Base-by-base conservation (phyloP, 1,139 yeast species). In the Pichia cactophila region DNA sequence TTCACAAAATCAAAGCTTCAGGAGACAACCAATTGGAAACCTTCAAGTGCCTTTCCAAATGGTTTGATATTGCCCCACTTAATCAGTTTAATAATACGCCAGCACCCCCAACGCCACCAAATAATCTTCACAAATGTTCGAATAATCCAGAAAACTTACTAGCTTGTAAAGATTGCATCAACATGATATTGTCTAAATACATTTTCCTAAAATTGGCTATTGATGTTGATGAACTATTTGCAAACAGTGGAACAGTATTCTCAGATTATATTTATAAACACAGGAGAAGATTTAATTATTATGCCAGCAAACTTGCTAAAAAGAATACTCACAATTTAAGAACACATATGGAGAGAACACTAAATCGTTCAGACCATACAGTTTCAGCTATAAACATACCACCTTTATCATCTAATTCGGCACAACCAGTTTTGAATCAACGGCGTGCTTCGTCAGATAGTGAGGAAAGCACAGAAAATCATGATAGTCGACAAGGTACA, bases 41-140 rank as follows among this genome's bases (percentile, higher is more conserved):
- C 7, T 48, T 50, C 45, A 62, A 62, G 47, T 50, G 59, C 6
- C 48, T 65, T 23, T 55, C 63, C 2, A 63, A 59, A 47, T 65
- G 69, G 69, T 64, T 62, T 55, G 62, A 58, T 14, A 50, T 65
- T 28, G 67, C 68, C 0, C 69, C 69, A 3, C 61, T 65, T 47
- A 62, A 62, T 50, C 63, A 63, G 43, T 61, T 57, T 44, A 56
- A 57, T 28, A 57, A 56, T 45, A 60, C 63, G 0, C 66, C 67
- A 5, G 57, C 63, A 2, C 67, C 66, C 4, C 66, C 66, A 10
- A 62, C 66, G 1, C 67, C 67, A 7, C 65, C 65, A 12, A 61
- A 59, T 26, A 58, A 57, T 11, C 44, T 53, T 31, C 49, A 53
- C 8, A 58, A 50, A 42, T 53, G 56, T 16, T 47, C 54, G 17